Percentiles rank a stretch among this genome's conserved stretches.
These are phyloP conservation scores for Coriaria nepalensis DNA, from an alignment of 306 rosid species.

Conservation along the genomic window DNA sequence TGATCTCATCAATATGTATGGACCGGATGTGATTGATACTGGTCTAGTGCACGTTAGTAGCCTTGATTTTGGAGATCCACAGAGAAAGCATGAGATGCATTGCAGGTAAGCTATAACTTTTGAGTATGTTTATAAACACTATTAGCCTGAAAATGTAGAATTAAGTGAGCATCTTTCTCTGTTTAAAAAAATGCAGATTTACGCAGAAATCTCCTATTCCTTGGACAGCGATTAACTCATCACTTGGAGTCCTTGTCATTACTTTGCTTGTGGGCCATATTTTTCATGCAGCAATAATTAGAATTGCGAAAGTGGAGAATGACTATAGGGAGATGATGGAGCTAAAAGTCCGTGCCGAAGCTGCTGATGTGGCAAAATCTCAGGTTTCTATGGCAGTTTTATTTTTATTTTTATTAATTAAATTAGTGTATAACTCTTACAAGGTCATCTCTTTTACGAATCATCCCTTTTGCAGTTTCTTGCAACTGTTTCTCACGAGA, in stretches of 20 bases:
- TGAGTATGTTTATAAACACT: conserved; percentile 6
- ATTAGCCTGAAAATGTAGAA: background rate
- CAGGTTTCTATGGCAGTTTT: conserved; percentile 38
- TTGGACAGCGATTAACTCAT: conserved; percentile 58
- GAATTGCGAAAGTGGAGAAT: conserved; percentile 76
- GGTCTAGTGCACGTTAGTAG: conserved; percentile 53
- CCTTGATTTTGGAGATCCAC: conserved; percentile 89
- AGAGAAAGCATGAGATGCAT: conserved; percentile 90
- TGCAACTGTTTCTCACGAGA: conserved; percentile 97
- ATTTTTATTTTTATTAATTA: background rate
- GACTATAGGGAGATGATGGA: conserved; percentile 47
- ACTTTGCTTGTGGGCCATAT: conserved; percentile 73
- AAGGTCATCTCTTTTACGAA: conserved; percentile 7
- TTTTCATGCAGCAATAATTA: conserved; percentile 63
- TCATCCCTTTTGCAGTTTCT: conserved; percentile 54
- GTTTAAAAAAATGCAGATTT: conserved; percentile 39
- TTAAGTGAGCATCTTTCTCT: background rate
- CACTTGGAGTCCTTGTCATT: conserved; percentile 53
- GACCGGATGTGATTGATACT: conserved; percentile 66
- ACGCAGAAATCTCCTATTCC: conserved; percentile 68
- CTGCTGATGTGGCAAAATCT: conserved; percentile 96
- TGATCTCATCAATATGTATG: conserved; percentile 67
- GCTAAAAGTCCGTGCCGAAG: conserved; percentile 80
- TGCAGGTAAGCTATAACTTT: conserved; percentile 57
- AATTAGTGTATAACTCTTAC: conserved; percentile 3